Evolutionary conservation across 1,139 yeast genomes (phyloP).

Genomic region (Zygotorulaspora mrakii): DNA sequence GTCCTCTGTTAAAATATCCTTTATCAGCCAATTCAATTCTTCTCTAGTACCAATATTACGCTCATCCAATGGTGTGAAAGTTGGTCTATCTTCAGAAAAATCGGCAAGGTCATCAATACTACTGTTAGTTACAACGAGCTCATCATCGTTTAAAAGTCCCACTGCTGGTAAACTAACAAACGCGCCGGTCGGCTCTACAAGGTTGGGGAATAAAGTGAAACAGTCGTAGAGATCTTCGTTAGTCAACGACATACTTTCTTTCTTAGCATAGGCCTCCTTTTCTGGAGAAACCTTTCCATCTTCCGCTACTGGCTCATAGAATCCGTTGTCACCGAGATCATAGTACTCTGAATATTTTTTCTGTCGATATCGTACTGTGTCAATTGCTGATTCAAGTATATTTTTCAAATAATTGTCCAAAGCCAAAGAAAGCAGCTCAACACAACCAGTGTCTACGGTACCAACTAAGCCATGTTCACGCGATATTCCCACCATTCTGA

Average conservation of each 20-base stretch:
- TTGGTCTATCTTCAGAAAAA: slow-evolving; percentile 32
- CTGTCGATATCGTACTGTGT: slow-evolving; percentile 59
- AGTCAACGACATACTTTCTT: slow-evolving; percentile 45
- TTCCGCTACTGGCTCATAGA: slow-evolving; percentile 29
- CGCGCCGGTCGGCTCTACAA: slow-evolving; percentile 67
- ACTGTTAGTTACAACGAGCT: slow-evolving; percentile 42
- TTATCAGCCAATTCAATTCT: slow-evolving; percentile 68
- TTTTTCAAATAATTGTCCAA: slow-evolving; percentile 74
- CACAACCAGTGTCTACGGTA: slow-evolving; percentile 63
- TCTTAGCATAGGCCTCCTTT: slow-evolving; percentile 17
- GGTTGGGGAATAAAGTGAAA: slow-evolving; percentile 59
- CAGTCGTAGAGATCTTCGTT: slow-evolving; percentile 66
- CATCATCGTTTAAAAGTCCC: slow-evolving; percentile 55
- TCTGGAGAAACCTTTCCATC: slow-evolving; percentile 13
- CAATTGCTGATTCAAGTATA: slow-evolving; percentile 71
- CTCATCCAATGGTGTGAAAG: slow-evolving; percentile 34
- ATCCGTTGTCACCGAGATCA: slow-evolving; percentile 36
- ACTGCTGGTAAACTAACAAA: slow-evolving; percentile 48
- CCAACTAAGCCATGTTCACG: slow-evolving; percentile 92
- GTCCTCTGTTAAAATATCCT: slow-evolving; percentile 45
- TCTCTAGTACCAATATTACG: slow-evolving; percentile 58
- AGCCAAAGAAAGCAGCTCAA: slow-evolving; percentile 75
- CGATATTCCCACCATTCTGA: slow-evolving; percentile 76
- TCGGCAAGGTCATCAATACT: slow-evolving; percentile 40
- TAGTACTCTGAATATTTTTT: slow-evolving; percentile 49